These are phyloP conservation scores for Daldinia concentrica DNA, from an alignment of 495 filamentous ascomycete genomes.

Conservation along the genomic window DNA sequence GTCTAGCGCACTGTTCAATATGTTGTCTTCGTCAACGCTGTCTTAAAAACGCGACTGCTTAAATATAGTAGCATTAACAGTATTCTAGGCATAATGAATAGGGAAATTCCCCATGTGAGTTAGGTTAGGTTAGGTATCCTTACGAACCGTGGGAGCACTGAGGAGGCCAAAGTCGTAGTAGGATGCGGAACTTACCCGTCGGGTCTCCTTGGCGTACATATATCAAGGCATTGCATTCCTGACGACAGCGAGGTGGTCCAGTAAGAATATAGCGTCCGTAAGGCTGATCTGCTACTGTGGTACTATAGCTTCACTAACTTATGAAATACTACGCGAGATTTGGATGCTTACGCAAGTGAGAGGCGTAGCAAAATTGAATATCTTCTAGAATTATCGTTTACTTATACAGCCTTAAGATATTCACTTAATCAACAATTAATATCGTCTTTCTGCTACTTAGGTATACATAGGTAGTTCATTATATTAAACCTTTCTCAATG, in stretches of 20 bases:
- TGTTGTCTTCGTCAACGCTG: neutral
- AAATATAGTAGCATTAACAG: neutral
- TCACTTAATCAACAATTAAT: neutral
- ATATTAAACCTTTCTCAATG: neutral
- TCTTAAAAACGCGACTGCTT: neutral
- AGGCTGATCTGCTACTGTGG: constrained; percentile 23
- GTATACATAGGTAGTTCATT: too few species aligned
- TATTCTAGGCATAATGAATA: neutral
- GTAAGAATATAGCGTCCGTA: constrained; percentile 6
- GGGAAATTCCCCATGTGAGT: neutral
- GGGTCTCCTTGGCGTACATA: neutral
- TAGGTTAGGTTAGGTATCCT: constrained; percentile 1
- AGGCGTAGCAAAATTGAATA: neutral
- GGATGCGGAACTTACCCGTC: constrained; percentile 23
- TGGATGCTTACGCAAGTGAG: neutral
- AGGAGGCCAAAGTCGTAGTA: constrained; percentile 16
- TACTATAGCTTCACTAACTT: neutral
- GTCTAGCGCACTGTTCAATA: neutral
- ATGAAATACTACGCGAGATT: neutral
- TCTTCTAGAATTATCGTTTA: constrained; percentile 2
- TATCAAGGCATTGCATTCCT: neutral
- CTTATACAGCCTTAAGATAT: neutral
- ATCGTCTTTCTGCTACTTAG: neutral
- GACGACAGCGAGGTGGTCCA: neutral
- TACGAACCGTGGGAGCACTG: neutral